phyloP scores from a whole-genome alignment of 805 yeast species.

The Candida coquimbonensis region DNA sequence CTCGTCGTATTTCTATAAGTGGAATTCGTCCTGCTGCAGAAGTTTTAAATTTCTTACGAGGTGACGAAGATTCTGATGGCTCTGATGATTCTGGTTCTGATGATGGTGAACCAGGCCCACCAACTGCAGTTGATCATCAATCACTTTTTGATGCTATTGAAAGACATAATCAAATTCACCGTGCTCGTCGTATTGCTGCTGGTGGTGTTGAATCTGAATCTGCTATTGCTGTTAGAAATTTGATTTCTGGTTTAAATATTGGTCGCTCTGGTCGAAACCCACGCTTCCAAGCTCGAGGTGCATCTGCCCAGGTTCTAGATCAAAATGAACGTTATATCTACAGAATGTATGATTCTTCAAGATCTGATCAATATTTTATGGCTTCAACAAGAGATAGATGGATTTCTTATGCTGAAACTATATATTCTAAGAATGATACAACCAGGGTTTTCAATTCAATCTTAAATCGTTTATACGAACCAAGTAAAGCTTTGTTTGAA shows the following conservation, averaged over 20 bases:
- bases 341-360: background rate
- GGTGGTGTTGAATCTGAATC: too few relatives aligned
- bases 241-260: background rate
- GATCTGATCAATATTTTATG: constrained; percentile 8
- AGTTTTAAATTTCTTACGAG: too few relatives aligned
- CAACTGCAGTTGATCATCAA: too few relatives aligned
- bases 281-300: background rate
- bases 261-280: background rate
- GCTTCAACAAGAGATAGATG: constrained; percentile 60
- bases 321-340: background rate
- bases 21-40: too few relatives aligned
- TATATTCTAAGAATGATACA: constrained; percentile 36
- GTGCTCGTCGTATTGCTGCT: background rate
- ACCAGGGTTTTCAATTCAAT: constrained; percentile 34
- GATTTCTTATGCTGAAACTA: constrained; percentile 49
- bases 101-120: too few relatives aligned
- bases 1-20: too few relatives aligned
- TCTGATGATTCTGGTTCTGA: too few relatives aligned
- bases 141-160: too few relatives aligned
- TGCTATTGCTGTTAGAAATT: background rate
- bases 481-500: constrained; percentile 33
- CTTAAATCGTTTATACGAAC: constrained; percentile 40
- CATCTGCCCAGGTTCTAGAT: background rate
- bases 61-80: too few relatives aligned
- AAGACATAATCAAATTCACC: background rate